Base-by-base conservation (phyloP, 257 asterid genomes). In the Orobanche coerulescens region DNA sequence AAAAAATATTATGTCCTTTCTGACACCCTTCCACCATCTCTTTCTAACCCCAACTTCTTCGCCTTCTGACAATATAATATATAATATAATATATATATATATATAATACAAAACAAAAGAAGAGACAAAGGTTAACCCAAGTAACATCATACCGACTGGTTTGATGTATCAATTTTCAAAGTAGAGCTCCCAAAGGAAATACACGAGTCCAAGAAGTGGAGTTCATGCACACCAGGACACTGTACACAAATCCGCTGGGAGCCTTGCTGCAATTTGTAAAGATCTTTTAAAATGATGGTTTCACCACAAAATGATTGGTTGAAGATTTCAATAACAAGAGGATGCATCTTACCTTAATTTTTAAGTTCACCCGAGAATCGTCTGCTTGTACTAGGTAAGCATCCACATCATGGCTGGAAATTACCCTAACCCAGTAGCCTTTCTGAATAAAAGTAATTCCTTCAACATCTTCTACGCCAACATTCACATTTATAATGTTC, bases 221-320 rank as follows among this genome's bases (percentile, higher is more conserved):
- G 91, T 67, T 92, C 95, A 68, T 92, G 98, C 69, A 80, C 81
- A 70, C 98, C 96, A 64, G 95, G 82, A 79, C 88, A 75, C 69
- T 81, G 84, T 53, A 92, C 82, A 77, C 95, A 92, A 20, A 82
- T 71, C 37, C 64, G 81, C 69, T 92, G 90, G 64, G 80, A 70
- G 62, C 98, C 98, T 75, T 83, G 86, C 98, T 92, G 98, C 81
- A 86, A 64, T 64, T 67, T 34, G 62, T 40, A 58, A 67, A 53
- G 24, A 70, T 60, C 56, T 62, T 59, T 42, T 20, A 31, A 39
- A 36, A 26, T 36, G 65, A 64, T 15, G 47, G 70, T 66, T 68
- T 79, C 73, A 63, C 15, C 15, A 11, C 7, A 65, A 67, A 66
- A 26, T 53, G 42, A 66, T 30, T 22, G 33, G 48, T 58, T 36